Evolutionary conservation across 768 basidiomycete species (phyloP), one percentile per base, ranked within the genome.

Genomic region (Hericium rajendrae): DNA sequence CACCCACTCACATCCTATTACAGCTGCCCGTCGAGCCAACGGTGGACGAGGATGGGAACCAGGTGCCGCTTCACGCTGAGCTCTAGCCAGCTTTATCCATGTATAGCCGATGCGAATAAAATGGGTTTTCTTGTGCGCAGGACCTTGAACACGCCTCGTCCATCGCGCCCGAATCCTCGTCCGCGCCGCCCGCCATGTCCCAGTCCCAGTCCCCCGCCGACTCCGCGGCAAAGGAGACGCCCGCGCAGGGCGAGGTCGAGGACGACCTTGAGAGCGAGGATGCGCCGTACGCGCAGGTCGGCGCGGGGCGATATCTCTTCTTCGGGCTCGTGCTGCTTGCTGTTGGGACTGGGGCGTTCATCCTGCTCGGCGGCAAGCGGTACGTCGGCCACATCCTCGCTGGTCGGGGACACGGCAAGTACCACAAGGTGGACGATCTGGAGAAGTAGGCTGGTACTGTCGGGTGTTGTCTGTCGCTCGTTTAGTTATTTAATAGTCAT

Each of bases 41-140:
- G 22, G 49, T 51, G 52, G 86, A 87, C 60, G 72, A 72, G 56
- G 79, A 86, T 55, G 88, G 85, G 68, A 86, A 90, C 60, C 77
- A 95, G 91, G 91, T 95, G 84, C 94, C 93, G 73, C 72, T 90
- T 66, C 92, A 84, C 69, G 88, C 82, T 82, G 95, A 98, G 83
- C 92, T 97, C 70, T 97, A 81, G 85, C 58, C 60, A 48, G 62
- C 64, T 59, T 61, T 64, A 57, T 58, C 61, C 60, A 52, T 66
- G 55, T 61, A 66, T 62, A 65, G 56, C 55, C 40, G 41, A 55
- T 62, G 40, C 59, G 64, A 69, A 67, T 64, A 67, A 68, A 70
- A 64, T 55, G 39, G 54, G 52, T 60, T 63, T 59, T 51, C 57
- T 60, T 63, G 38, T 32, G 58, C 62, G 69, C 48, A 54, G 63